A percentile compares a stretch with the other conserved stretches of the same genome.
These are phyloP conservation scores for Blepharisma stoltei DNA, from an alignment of 73 alveolate genomes.

Conservation along the genomic window DNA sequence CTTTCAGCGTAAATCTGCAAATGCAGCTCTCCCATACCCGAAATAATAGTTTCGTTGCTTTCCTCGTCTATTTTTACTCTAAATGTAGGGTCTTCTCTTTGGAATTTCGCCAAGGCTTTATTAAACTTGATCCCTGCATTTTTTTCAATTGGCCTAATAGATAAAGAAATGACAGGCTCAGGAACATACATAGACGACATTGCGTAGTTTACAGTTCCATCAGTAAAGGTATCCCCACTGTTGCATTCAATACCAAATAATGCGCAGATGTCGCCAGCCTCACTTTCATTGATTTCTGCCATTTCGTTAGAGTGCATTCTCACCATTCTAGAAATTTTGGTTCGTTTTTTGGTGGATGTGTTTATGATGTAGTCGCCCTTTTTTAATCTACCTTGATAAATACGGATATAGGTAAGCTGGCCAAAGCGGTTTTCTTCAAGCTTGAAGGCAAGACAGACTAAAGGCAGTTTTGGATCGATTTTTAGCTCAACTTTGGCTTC, in stretches of 20 bases:
- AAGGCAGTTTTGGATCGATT: constrained; percentile 74
- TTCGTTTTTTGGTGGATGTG: constrained; percentile 69
- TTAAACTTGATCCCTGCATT: constrained; percentile 52
- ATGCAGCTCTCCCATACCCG: constrained; percentile 98
- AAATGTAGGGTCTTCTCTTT: constrained; percentile 92
- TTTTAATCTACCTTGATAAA: constrained; percentile 77
- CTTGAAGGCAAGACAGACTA: constrained; percentile 88
- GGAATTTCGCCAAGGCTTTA: constrained; percentile 69
- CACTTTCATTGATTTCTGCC: constrained; percentile 87
- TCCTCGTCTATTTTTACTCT: constrained; percentile 73
- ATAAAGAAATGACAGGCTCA: constrained; percentile 79
- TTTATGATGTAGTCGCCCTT: constrained; percentile 73
- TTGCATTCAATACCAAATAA: constrained; percentile 92
- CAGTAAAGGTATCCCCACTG: constrained; percentile 89
- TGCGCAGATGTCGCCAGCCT: constrained; percentile 95
- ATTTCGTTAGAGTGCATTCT: constrained; percentile 93
- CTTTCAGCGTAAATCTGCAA: constrained; percentile 87
- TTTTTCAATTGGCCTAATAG: constrained; percentile 66
- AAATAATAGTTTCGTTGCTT: constrained; percentile 88
- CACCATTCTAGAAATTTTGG: constrained; percentile 76
- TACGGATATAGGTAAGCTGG: constrained; percentile 52
- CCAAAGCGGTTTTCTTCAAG: constrained; percentile 85
- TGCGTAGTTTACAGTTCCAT: constrained; percentile 40
- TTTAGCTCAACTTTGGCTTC: constrained; percentile 57
- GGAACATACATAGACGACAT: constrained; percentile 87